phyloP scores from a whole-genome alignment of 2,329 filamentous ascomycete species.

The Fusarium sp. region DNA sequence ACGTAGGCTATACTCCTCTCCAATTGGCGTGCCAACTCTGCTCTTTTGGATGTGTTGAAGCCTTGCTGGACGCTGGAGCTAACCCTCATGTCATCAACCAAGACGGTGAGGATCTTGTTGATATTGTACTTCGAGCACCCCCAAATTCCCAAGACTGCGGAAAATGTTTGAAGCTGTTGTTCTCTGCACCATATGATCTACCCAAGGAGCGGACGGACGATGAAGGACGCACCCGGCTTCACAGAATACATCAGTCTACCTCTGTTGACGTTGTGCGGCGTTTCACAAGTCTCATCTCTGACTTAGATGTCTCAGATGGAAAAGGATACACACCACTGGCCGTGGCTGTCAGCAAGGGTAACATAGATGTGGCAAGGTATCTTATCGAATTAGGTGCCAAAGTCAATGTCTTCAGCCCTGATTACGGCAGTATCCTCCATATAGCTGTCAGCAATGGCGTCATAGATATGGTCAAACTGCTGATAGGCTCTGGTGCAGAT shows the following conservation, averaged over 20 bases:
- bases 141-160: neutral
- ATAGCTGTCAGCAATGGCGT: neutral
- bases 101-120: neutral
- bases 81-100: neutral
- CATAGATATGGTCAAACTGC: neutral
- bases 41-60: neutral
- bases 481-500: neutral
- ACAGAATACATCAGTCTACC: neutral
- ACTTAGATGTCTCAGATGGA: neutral
- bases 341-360: neutral
- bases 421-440: neutral
- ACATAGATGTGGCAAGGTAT: neutral
- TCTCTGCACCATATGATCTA: neutral
- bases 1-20: neutral
- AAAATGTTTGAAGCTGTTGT: neutral
- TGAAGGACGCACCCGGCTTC: neutral
- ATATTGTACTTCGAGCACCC: neutral
- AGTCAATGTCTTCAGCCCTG: neutral
- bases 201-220: neutral
- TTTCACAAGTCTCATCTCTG: neutral
- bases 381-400: neutral
- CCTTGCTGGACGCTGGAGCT: neutral
- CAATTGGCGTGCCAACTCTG: neutral
- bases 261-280: neutral
- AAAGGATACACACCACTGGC: neutral